phyloP scores from a whole-genome alignment of 2,329 filamentous ascomycete species.

The Plenodomus lindquistii region DNA sequence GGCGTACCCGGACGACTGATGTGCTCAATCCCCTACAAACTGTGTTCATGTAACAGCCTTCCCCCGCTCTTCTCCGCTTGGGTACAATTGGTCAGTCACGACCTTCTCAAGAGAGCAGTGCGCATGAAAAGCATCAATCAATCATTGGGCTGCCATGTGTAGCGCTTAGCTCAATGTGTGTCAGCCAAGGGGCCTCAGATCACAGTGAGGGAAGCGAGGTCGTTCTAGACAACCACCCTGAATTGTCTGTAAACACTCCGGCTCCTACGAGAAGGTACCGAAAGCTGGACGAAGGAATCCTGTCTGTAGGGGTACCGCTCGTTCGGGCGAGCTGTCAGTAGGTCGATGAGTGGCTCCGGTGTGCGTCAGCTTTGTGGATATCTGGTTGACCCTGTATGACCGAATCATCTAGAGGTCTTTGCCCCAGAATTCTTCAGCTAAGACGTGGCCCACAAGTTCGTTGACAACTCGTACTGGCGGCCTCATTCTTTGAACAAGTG shows the following conservation, averaged over 20 bases:
- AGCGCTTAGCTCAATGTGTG: background rate
- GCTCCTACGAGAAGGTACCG: background rate
- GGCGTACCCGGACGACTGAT: background rate
- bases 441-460: background rate
- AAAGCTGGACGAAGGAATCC: background rate
- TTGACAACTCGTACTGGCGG: background rate
- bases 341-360: background rate
- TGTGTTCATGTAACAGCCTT: background rate
- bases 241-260: background rate
- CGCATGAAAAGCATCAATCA: background rate
- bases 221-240: background rate
- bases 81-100: background rate
- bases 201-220: background rate
- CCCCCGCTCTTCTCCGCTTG: background rate
- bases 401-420: background rate
- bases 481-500: background rate
- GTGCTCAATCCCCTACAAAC: background rate
- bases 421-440: background rate
- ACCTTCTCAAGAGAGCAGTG: background rate
- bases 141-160: background rate
- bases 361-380: background rate
- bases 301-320: background rate
- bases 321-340: background rate
- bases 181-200: background rate
- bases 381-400: background rate